phyloP scores from a whole-genome alignment of 2,329 filamentous ascomycete species.

The Aspergillus sojae region DNA sequence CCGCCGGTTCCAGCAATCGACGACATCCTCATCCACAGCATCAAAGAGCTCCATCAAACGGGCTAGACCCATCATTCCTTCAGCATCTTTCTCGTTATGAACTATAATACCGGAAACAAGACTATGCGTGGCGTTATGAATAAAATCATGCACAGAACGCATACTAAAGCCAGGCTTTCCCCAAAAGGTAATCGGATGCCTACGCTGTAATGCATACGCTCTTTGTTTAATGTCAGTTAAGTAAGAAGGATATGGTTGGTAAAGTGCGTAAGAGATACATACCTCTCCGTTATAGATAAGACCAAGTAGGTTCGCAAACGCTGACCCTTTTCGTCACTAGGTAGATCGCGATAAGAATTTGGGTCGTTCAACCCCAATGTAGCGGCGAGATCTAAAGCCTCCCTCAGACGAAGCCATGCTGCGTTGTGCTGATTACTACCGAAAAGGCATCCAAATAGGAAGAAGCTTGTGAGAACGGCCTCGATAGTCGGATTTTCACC shows the following conservation, averaged over 20 bases:
- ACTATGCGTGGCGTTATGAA: slow-evolving; percentile 38
- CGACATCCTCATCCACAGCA: slow-evolving; percentile 47
- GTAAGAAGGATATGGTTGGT: background rate
- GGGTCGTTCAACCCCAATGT: slow-evolving; percentile 45
- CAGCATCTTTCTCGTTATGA: slow-evolving; percentile 47
- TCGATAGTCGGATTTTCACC: slow-evolving; percentile 45
- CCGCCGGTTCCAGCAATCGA: slow-evolving; percentile 48
- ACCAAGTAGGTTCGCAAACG: slow-evolving; percentile 41
- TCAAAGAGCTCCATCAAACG: slow-evolving; percentile 50
- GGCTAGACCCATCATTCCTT: slow-evolving; percentile 47
- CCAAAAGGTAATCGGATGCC: slow-evolving; percentile 46
- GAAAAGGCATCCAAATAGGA: slow-evolving; percentile 73
- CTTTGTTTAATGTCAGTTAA: slow-evolving; percentile 22
- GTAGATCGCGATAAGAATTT: slow-evolving; percentile 39
- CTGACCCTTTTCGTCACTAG: slow-evolving; percentile 43
- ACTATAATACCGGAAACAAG: slow-evolving; percentile 44
- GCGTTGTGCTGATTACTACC: slow-evolving; percentile 73
- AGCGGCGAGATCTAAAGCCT: slow-evolving; percentile 57
- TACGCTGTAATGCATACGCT: slow-evolving; percentile 47
- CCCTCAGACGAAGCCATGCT: slow-evolving; percentile 76
- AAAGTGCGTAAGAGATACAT: background rate
- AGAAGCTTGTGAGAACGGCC: slow-evolving; percentile 68
- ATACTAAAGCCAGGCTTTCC: slow-evolving; percentile 44
- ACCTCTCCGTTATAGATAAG: slow-evolving; percentile 41
- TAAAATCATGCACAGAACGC: slow-evolving; percentile 45